phyloP scores from a whole-genome alignment of 2,329 filamentous ascomycete species.

The Sclerotiophoma versabilis region DNA sequence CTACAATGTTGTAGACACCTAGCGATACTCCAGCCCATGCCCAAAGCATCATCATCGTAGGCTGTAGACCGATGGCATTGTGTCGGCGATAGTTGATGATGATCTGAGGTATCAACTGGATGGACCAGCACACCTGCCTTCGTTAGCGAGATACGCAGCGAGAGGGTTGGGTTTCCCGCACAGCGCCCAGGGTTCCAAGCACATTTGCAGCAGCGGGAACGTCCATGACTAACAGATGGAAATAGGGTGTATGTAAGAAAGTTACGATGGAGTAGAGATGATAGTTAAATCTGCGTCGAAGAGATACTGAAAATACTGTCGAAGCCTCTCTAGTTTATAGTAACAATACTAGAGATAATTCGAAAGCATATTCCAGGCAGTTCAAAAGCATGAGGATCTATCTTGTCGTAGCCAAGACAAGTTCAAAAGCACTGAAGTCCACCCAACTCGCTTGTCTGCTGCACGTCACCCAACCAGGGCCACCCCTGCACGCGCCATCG shows the following conservation, averaged over 20 bases:
- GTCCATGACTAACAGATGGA: conserved; percentile 55
- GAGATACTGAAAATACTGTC: neutral
- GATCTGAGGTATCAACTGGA: conserved; percentile 74
- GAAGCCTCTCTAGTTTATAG: too few species aligned
- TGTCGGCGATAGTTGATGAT: conserved; percentile 71
- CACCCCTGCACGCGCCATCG: conserved; percentile 17
- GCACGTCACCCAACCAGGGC: conserved; percentile 12
- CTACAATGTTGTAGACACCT: conserved; percentile 66
- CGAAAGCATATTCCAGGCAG: neutral
- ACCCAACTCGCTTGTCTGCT: conserved; percentile 8
- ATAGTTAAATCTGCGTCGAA: too few species aligned
- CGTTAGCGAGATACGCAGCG: conserved; percentile 10
- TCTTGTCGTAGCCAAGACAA: conserved; percentile 10
- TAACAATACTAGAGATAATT: neutral
- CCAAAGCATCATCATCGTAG: conserved; percentile 77
- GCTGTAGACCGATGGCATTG: conserved; percentile 69
- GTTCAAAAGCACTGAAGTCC: conserved; percentile 6
- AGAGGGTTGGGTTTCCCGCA: conserved; percentile 37
- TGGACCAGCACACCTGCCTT: conserved; percentile 65
- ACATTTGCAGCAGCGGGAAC: conserved; percentile 63
- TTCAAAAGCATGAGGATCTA: conserved; percentile 1
- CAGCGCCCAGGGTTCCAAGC: conserved; percentile 66
- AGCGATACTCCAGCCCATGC: conserved; percentile 72
- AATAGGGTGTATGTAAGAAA: too few species aligned
- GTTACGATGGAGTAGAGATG: too few species aligned